phyloP scores from a whole-genome alignment of 306 rosid species.

The Rosa rugosa region DNA sequence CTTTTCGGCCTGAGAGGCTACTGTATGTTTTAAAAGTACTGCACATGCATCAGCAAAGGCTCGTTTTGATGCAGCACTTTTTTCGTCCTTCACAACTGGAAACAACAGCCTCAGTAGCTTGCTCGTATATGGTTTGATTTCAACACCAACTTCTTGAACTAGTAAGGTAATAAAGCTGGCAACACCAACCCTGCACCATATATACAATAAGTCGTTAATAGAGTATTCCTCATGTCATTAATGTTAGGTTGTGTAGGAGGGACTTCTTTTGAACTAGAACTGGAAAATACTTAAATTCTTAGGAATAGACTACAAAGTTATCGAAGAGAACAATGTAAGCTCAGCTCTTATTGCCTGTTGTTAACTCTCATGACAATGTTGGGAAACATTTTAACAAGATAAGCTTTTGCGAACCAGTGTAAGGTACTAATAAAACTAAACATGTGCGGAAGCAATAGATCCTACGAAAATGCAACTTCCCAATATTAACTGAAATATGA shows the following conservation, averaged over 20 bases:
- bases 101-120: conserved; percentile 75
- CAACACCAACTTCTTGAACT: conserved; percentile 75
- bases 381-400: not conserved
- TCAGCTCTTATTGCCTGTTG: not conserved
- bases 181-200: conserved; percentile 81
- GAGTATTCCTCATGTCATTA: not conserved
- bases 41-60: conserved; percentile 93
- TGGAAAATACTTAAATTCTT: not conserved
- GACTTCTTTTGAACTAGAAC: not conserved
- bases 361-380: not conserved
- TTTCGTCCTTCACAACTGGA: conserved; percentile 85
- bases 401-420: not conserved
- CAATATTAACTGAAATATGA: not conserved
- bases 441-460: too few relatives aligned
- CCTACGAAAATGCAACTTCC: not conserved
- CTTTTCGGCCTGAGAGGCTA: conserved; percentile 69
- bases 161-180: conserved; percentile 81
- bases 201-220: not conserved
- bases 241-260: not conserved
- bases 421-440: not conserved
- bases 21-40: conserved; percentile 53
- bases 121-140: conserved; percentile 75
- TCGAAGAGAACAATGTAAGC: not conserved
- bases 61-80: conserved; percentile 77
- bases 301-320: not conserved